Base-by-base conservation (phyloP, 805 yeast species). In the Tetrapisispora nanseiensis region DNA sequence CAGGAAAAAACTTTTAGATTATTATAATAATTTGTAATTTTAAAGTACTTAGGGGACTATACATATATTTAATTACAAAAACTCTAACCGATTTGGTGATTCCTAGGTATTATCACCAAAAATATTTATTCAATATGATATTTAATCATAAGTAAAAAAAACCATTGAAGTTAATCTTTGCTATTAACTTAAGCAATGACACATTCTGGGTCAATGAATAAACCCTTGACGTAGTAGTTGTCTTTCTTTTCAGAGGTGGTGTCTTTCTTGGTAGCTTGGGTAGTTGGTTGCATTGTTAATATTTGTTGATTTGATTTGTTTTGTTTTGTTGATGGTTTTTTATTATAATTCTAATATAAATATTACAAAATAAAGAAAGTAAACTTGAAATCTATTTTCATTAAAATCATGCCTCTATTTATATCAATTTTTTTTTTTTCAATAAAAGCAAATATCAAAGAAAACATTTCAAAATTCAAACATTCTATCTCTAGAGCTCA, bases 231-330 rank as follows among this genome's bases (percentile, higher is more conserved):
- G 40, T 50, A 48, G 37, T 47, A 55, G 46, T 53, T 54, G 37
- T 56, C 61, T 37, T 51, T 54, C 44, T 47, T 51, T 35, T 54
- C 57, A 29, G 54, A 44, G 21, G 53, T 45, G 39, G 43, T 52
- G 46, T 52, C 47, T 41, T 55, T 55, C 46, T 48, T 51, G 31
- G 56, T 41, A 18, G 57, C 57, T 41, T 51, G 51, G 20, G 56
- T 51, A 45, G 54, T 46, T 49, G 59, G 56, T 50, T 53, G 56
- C 59, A 55, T 55, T 47, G 24, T 44, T 42, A 33, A 6, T 41
- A 26, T 16, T 31, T 23, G 32, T 41, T 35, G 41, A n/a, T 37
- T 32, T 29, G 22, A 4, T 13, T 22, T 37, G 13, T 16, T 23
- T 31, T 29, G 19, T 29, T 33, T 43, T 37, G 6, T 35, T 36